These are phyloP conservation scores for Leccinum boreale DNA, from an alignment of 768 basidiomycete genomes.

Conservation along the genomic window DNA sequence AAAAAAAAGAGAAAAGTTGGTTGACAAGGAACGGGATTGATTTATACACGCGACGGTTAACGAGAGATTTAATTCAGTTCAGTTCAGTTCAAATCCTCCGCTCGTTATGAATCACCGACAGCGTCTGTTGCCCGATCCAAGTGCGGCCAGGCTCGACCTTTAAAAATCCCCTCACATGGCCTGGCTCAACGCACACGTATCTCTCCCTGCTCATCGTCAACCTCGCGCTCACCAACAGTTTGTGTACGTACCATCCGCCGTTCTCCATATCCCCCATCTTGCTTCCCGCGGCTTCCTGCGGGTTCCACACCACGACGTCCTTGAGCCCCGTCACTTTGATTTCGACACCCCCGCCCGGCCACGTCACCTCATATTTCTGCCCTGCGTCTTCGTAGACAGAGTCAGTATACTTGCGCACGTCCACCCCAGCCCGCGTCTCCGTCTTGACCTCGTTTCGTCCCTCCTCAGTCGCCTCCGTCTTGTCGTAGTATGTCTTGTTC, in stretches of 20 bases:
- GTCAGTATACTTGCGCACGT: slow-evolving; percentile 67
- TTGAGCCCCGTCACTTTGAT: slow-evolving; percentile 57
- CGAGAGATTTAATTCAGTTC: neutral
- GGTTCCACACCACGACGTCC: slow-evolving; percentile 96
- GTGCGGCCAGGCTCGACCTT: slow-evolving; percentile 57
- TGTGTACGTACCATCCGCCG: slow-evolving; percentile 66
- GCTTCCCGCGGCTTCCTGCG: slow-evolving; percentile 61
- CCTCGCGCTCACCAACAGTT: neutral
- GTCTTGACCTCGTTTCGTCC: slow-evolving; percentile 46
- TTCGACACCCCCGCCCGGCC: slow-evolving; percentile 54
- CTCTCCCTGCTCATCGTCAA: slow-evolving; percentile 51
- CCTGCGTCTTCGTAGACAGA: slow-evolving; percentile 71
- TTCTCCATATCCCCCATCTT: slow-evolving; percentile 89
- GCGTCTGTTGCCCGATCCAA: slow-evolving; percentile 75
- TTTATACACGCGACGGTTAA: neutral
- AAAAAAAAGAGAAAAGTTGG: neutral
- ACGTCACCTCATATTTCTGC: slow-evolving; percentile 52
- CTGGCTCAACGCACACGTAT: slow-evolving; percentile 92
- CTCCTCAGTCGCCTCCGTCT: slow-evolving; percentile 61
- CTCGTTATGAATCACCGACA: slow-evolving; percentile 44
- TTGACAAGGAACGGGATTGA: neutral
- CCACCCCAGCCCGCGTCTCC: slow-evolving; percentile 61
- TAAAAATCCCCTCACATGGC: slow-evolving; percentile 72
- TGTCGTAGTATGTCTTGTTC: slow-evolving; percentile 72
- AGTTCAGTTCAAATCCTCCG: slow-evolving; percentile 13